Base-by-base conservation (phyloP, 2,329 filamentous ascomycete species). In the Ophiocordyceps camponoti-leonardi region DNA sequence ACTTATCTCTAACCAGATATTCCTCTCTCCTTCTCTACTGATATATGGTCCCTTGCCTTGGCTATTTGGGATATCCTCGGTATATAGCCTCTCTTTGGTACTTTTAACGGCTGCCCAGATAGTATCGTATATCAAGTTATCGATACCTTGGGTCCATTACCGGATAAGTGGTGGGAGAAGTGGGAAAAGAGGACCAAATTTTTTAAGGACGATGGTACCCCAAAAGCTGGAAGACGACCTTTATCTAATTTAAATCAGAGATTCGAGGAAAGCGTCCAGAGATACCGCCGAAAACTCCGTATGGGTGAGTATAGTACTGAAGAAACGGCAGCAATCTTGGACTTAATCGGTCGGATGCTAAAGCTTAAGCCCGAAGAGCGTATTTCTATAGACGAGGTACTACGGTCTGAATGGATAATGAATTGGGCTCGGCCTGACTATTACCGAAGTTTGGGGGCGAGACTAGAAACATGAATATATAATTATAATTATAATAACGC, bases 321-420 rank as follows among this genome's bases (percentile, higher is more conserved):
- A 2, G 59, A 52, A 39, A 46, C 43, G 41, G 16, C 30, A 16
- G 44, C 49, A 8, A 50, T 61, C 33, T 44, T 61, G 2, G 54
- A 56, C n/a, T 45, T 62, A 46, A 57, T 62, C 48, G 53, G 53
- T 2, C 46, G 47, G 8, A 62, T 61, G 58, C 46, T 62, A 19
- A 43, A 33, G 33, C 61, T 58, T 22, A 48, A 49, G 14, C 56
- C 56, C 1, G 53, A 57, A 45, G 52, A 58, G 8, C 51, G 60
- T 44, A 50, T 51, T 18, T 56, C 56, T 18, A 53, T 50, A 20
- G 49, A 58, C 13, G 51, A 58, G 40, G 54, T 63, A 2, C 46
- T 62, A 16, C 43, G 44, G 45, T 63, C 57, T 1, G 54, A 61
- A 26, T 63, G 59, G 59, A 61, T 62, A 53, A 48, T 53, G 0